Evolutionary conservation across 164 flowering plant genomes (phyloP).

Genomic region (Liquidambar formosana): DNA sequence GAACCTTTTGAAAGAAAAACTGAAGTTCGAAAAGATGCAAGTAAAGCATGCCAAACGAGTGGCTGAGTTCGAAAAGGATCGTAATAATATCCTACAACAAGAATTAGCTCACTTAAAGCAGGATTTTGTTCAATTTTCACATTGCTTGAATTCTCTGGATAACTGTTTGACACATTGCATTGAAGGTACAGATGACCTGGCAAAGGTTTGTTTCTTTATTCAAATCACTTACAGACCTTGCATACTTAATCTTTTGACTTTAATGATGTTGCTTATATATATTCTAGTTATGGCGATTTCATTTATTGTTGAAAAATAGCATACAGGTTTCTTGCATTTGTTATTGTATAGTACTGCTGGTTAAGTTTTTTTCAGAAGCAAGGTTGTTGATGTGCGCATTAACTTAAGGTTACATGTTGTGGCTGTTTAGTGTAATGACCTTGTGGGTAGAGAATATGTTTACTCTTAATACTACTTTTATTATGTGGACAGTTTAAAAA

Average conservation of each 20-base stretch:
- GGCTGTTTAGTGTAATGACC: slow-evolving; percentile 5
- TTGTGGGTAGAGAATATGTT: slow-evolving; percentile 15
- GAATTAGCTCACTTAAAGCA: slow-evolving; percentile 56
- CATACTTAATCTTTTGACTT: background rate
- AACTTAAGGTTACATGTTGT: background rate
- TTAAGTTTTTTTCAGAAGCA: slow-evolving; percentile 12
- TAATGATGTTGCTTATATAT: background rate
- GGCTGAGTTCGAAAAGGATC: slow-evolving; percentile 48
- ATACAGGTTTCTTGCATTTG: slow-evolving; percentile 16
- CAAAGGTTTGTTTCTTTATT: slow-evolving; percentile 56
- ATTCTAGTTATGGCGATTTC: slow-evolving; percentile 3
- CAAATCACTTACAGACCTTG: background rate
- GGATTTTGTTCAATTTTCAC: slow-evolving; percentile 39
- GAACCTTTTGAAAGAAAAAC: slow-evolving; percentile 48
- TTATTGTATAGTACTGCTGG: background rate
- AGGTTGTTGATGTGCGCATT: slow-evolving; percentile 5
- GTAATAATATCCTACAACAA: slow-evolving; percentile 40
- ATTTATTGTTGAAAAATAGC: slow-evolving; percentile 12
- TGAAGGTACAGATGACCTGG: slow-evolving; percentile 42
- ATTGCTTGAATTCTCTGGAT: slow-evolving; percentile 47
- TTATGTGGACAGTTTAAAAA: background rate
- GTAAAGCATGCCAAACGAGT: slow-evolving; percentile 59
- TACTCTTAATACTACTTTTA: slow-evolving; percentile 7
- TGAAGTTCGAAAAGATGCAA: slow-evolving; percentile 63
- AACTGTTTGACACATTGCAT: slow-evolving; percentile 25